These are phyloP conservation scores for Nigrospora sphaerica DNA, from an alignment of 2,329 filamentous ascomycete genomes.

Conservation along the genomic window DNA sequence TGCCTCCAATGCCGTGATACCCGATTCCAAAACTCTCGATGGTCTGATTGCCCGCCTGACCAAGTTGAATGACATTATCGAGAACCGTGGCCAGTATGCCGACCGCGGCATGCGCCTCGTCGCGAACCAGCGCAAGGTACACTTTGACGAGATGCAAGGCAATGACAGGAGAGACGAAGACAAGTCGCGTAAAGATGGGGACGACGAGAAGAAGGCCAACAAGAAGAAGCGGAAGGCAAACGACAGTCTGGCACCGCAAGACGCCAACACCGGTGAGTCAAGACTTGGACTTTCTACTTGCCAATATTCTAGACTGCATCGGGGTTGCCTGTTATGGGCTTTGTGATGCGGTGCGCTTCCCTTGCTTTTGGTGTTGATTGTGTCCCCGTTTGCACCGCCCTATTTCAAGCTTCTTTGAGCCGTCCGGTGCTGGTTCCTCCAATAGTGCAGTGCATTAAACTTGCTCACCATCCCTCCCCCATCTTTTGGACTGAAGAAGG, in stretches of 20 bases:
- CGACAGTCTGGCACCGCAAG: conserved; percentile 49
- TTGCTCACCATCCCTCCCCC: no score
- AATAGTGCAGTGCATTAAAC: no score
- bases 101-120: conserved; percentile 69
- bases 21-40: conserved; percentile 57
- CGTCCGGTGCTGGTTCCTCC: no score
- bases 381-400: no score
- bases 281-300: no score
- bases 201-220: conserved; percentile 52
- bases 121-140: conserved; percentile 56
- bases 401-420: no score
- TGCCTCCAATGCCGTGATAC: conserved; percentile 49
- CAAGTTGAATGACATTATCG: conserved; percentile 58
- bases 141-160: conserved; percentile 42
- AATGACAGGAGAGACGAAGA: conserved; percentile 42
- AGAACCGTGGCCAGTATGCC: conserved; percentile 59
- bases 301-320: no score
- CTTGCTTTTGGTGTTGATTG: no score
- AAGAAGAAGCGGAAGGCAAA: conserved; percentile 74
- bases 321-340: no score
- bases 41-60: conserved; percentile 58
- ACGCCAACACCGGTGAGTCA: conserved; percentile 28
- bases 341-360: no score
- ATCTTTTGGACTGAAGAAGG: no score
- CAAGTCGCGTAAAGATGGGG: conserved; percentile 36